Evolutionary conservation across 148 eudicot genomes (phyloP), one percentile per base, ranked within the genome.

Genomic region (Rheum nobile): DNA sequence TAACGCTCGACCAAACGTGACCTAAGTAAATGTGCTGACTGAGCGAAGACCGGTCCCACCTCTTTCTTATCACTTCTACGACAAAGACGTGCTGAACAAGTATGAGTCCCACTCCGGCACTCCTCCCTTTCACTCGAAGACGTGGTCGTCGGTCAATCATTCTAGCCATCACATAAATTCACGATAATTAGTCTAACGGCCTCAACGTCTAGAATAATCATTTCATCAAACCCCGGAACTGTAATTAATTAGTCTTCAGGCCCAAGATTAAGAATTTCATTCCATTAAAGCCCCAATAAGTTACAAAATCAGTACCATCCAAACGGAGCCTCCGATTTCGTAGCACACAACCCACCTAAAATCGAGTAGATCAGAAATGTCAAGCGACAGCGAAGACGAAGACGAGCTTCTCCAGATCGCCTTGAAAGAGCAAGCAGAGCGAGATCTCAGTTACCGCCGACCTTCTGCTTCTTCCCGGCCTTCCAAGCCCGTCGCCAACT

Each of bases 391-490:
- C 74, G 93, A 83, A 54, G 88, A 91, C 80, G 98, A 93, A 67
- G 98, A 94, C 74, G 98, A 94, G 91, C 97, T 94, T 28, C 86
- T 94, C 35, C 98, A 94, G 81, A 89, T 88, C 82, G 98, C 98
- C 4, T 80, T 94, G 50, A 85, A 86, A 48, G 98, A 94, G 77
- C 98, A 94, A 85, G 71, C 97, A 10, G 81, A 84, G 72, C 77
- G 97, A 47, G 90, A 93, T 79, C 31, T 81, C 72, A 82, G 84
- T 78, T 89, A 91, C 84, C 75, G 65, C 10, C 83, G 77, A 69
- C 54, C 54, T 44, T 80, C 78, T n/a, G 70, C 72, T 24, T 39
- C 76, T 21, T 59, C 77, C 0, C 75, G 72, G 35, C 69, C 79
- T 5, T 70, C 88, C 6, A 88, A 92, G 75, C 91, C 96, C 3